Percentiles rank a stretch among this genome's conserved stretches.
Conservation (phyloP, 495 filamentous ascomycete species). For the Mycothermus thermophilus region DNA sequence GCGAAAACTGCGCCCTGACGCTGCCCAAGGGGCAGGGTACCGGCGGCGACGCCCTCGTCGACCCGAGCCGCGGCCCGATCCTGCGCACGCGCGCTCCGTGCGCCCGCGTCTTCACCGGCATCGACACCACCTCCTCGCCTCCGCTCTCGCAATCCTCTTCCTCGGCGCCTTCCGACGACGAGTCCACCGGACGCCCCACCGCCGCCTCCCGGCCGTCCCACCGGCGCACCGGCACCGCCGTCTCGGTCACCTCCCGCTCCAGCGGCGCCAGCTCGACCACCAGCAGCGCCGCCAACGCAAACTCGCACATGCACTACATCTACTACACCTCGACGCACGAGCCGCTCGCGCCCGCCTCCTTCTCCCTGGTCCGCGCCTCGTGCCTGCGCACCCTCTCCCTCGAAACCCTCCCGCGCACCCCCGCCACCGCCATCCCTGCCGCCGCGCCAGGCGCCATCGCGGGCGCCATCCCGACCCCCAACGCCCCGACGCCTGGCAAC, state of each 20-base stretch:
- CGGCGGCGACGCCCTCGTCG: conserved; percentile 17
- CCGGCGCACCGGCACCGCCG: conserved; percentile 19
- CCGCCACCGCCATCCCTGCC: conserved; percentile 19
- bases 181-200: conserved; percentile 9
- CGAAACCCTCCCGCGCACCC: conserved; percentile 63
- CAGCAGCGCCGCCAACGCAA: conserved; percentile 31
- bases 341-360: conserved; percentile 59
- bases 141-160: conserved; percentile 31
- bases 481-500: conserved; percentile 21
- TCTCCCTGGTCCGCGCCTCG: conserved; percentile 70
- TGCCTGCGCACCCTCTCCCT: conserved; percentile 77
- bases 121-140: conserved; percentile 23
- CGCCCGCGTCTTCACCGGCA: conserved; percentile 31
- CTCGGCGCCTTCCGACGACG: conserved; percentile 34
- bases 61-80: conserved; percentile 25
- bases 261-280: conserved; percentile 28
- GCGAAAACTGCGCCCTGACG: conserved; percentile 48
- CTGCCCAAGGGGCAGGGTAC: conserved; percentile 38
- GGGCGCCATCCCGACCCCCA: conserved; percentile 24
- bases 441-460: no score
- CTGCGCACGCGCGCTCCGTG: conserved; percentile 36
- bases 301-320: conserved; percentile 67
- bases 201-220: conserved; percentile 15
- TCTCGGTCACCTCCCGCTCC: conserved; percentile 26
- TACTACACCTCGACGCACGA: conserved; percentile 80